Evolutionary conservation across 2,329 filamentous ascomycete genomes (phyloP).

Genomic region (Fusarium sp.): DNA sequence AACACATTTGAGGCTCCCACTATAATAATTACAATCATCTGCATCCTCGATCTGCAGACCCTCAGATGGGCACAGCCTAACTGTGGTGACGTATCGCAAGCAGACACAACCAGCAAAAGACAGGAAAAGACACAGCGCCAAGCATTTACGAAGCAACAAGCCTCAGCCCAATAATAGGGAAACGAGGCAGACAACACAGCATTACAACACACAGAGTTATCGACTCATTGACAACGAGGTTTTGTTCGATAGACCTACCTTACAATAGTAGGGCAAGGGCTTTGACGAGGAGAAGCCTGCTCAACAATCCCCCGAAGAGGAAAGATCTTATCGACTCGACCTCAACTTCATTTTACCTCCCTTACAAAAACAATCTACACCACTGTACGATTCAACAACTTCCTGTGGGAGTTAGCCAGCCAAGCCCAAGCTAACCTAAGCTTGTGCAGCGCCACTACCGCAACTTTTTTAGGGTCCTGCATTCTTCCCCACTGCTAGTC

Average conservation of each 20-base stretch:
- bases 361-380: constrained; percentile 15
- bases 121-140: constrained; percentile 40
- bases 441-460: constrained; percentile 37
- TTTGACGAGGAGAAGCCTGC: constrained; percentile 25
- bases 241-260: constrained; percentile 6
- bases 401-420: constrained; percentile 31
- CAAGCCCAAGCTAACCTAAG: constrained; percentile 23
- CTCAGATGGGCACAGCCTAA: constrained; percentile 42
- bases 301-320: constrained; percentile 39
- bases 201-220: constrained; percentile 11
- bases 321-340: constrained; percentile 38
- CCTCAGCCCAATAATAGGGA: constrained; percentile 32
- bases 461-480: constrained; percentile 44
- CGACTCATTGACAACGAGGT: constrained; percentile 24
- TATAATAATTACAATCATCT: constrained; percentile 47
- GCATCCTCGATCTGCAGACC: constrained; percentile 43
- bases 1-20: constrained; percentile 39
- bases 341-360: constrained; percentile 35
- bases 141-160: constrained; percentile 38
- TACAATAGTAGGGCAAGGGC: constrained; percentile 41
- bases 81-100: constrained; percentile 47
- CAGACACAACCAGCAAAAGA: constrained; percentile 39
- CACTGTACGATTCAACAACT: constrained; percentile 28
- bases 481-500: constrained; percentile 36
- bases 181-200: constrained; percentile 38